Conservation (phyloP, 2,329 filamentous ascomycete genomes). For the Trichophyton schoenleinii region DNA sequence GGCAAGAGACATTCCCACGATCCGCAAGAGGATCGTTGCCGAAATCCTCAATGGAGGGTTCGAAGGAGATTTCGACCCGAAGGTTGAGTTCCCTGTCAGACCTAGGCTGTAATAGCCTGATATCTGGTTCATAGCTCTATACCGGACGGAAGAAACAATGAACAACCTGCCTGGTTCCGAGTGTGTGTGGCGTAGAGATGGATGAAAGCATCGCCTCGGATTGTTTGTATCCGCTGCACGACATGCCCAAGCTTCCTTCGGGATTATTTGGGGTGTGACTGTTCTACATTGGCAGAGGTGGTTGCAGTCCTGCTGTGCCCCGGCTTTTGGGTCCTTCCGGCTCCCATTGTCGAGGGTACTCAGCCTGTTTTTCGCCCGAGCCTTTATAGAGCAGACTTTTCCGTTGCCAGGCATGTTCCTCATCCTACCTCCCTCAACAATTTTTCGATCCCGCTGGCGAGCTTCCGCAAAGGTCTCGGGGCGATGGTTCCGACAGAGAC, state of each 20-base stretch:
- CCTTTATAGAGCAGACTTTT: background rate
- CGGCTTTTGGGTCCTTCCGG: background rate
- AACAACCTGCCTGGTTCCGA: background rate
- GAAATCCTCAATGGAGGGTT: conserved; percentile 37
- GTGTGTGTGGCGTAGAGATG: background rate
- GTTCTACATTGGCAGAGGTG: background rate
- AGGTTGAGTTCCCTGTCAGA: conserved; percentile 9
- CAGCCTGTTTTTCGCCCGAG: background rate
- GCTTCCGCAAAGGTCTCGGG: background rate
- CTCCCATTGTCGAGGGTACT: background rate
- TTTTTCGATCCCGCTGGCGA: background rate
- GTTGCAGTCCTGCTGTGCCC: background rate
- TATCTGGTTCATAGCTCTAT: conserved; percentile 4
- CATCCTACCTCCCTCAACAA: background rate
- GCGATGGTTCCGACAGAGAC: background rate
- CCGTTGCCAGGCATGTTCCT: background rate
- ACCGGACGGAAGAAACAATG: background rate
- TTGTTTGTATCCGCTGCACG: background rate
- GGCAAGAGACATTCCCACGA: conserved; percentile 27
- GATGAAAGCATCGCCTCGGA: background rate
- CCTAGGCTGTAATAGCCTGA: conserved; percentile 11
- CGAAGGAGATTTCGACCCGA: conserved; percentile 28
- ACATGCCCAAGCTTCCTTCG: background rate
- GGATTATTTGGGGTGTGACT: background rate
- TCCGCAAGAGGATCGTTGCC: conserved; percentile 37